phyloP scores from a whole-genome alignment of 1,139 yeast species.

The Lodderomyces jiufengensis region DNA sequence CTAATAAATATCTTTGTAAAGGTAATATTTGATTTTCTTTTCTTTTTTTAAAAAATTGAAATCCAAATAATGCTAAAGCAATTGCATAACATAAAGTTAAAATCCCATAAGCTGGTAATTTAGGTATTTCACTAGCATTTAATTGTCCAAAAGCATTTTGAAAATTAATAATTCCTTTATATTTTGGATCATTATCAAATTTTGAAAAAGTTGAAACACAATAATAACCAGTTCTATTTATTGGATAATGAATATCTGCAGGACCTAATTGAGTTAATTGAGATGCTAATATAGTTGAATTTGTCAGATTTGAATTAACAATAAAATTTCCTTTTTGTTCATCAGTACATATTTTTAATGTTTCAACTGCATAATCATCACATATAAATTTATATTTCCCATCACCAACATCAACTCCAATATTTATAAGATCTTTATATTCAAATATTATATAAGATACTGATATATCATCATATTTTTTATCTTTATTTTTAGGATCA shows the following conservation, averaged over 20 bases:
- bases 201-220: constrained; percentile 71
- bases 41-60: constrained; percentile 82
- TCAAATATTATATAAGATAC: constrained; percentile 77
- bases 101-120: constrained; percentile 83
- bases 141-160: constrained; percentile 90
- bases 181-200: constrained; percentile 38
- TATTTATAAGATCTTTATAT: constrained; percentile 65
- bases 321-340: constrained; percentile 62
- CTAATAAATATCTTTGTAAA: constrained; percentile 84
- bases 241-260: constrained; percentile 58
- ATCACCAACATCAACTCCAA: constrained; percentile 52
- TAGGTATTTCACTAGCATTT: constrained; percentile 88
- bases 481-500: constrained; percentile 25
- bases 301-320: constrained; percentile 41
- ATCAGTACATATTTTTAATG: constrained; percentile 48
- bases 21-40: constrained; percentile 75
- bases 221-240: constrained; percentile 81
- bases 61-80: constrained; percentile 75
- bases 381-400: constrained; percentile 59
- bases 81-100: constrained; percentile 81
- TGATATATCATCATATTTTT: constrained; percentile 37
- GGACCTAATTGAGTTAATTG: constrained; percentile 56
- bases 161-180: constrained; percentile 66
- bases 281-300: constrained; percentile 55
- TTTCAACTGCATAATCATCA: constrained; percentile 64